Evolutionary conservation across 2,329 filamentous ascomycete species (phyloP), one percentile per base, ranked within the genome.

Genomic region (Colletotrichum cuscutae): DNA sequence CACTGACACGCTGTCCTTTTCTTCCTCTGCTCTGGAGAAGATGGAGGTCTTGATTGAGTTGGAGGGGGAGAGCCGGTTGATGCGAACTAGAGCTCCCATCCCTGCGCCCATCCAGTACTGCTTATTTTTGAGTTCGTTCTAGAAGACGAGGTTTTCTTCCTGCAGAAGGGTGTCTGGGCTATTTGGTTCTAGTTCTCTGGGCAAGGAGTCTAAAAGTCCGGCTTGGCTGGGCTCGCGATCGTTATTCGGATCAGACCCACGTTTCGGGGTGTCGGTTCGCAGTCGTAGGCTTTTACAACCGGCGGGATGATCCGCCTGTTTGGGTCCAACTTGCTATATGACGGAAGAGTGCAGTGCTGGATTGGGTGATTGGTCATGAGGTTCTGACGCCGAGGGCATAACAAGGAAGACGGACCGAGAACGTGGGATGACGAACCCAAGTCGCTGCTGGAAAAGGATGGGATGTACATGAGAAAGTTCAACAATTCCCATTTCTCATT

Each of bases 231-330:
- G 12, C 9, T 22, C 24, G n/a, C 22, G 32, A 42, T 46, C 13
- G 32, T 12, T 19, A 42, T 58, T 68, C 54, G 46, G 60, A 70
- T 65, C 46, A 54, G 46, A 37, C 24, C 11, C 11, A 65, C 60
- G 46, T 65, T 72, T 69, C 42, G 70, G 60, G 66, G 11, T 28
- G 49, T 54, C 42, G 56, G 12, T 37, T 53, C 46, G 49, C 57
- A 19, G 6, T 46, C 22, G 56, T 32, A 62, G 65, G 57, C 58
- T 46, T 19, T n/a, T 7, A 15, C 6, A 19, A 2, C 9, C 9
- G 61, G 13, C 46, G 28, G 46, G 46, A 30, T 49, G 42, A 42
- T 22, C 52, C 22, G 32, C 32, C 12, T 49, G 52, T 26, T 37
- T 56, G 28, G 22, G 3, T 46, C 32, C 19, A 19, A 12, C 12